These are phyloP conservation scores for Candida mesenterica DNA, from an alignment of 1,139 yeast genomes.

Conservation along the genomic window DNA sequence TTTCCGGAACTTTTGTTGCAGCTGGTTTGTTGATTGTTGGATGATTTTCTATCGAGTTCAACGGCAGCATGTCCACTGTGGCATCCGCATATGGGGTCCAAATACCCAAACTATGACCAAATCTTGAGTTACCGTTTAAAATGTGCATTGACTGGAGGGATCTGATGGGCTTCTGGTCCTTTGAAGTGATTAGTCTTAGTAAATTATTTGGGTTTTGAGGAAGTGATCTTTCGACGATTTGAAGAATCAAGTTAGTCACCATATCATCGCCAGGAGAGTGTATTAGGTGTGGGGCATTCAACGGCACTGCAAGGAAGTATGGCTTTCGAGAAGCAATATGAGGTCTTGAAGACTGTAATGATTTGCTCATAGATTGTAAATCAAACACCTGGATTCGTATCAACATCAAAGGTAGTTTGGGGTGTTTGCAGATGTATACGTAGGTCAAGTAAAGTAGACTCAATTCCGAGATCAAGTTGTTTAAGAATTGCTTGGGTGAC, in stretches of 20 bases:
- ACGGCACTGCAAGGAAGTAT: conserved; percentile 63
- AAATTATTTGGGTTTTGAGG: conserved; percentile 37
- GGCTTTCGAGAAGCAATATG: conserved; percentile 56
- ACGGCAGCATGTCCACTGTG: conserved; percentile 59
- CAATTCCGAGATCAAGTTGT: conserved; percentile 46
- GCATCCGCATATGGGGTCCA: conserved; percentile 75
- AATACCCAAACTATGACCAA: conserved; percentile 57
- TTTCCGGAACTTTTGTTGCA: background rate
- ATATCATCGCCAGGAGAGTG: conserved; percentile 53
- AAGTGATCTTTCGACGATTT: conserved; percentile 54
- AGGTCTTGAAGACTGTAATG: conserved; percentile 24
- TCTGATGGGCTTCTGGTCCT: conserved; percentile 47
- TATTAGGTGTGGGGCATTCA: conserved; percentile 63
- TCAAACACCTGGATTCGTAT: conserved; percentile 72
- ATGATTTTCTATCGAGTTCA: conserved; percentile 42
- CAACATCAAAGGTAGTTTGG: conserved; percentile 56
- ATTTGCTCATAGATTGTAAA: conserved; percentile 26
- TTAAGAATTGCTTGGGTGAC: conserved; percentile 46
- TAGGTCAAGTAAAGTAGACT: conserved; percentile 53
- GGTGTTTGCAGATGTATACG: conserved; percentile 67
- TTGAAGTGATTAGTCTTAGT: conserved; percentile 23
- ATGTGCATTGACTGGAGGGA: conserved; percentile 56
- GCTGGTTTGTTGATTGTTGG: conserved; percentile 11
- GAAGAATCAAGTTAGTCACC: conserved; percentile 54
- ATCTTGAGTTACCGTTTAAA: conserved; percentile 59